phyloP scores from a whole-genome alignment of 1,284 basidiomycete species.

The Inonotus hispidus region DNA sequence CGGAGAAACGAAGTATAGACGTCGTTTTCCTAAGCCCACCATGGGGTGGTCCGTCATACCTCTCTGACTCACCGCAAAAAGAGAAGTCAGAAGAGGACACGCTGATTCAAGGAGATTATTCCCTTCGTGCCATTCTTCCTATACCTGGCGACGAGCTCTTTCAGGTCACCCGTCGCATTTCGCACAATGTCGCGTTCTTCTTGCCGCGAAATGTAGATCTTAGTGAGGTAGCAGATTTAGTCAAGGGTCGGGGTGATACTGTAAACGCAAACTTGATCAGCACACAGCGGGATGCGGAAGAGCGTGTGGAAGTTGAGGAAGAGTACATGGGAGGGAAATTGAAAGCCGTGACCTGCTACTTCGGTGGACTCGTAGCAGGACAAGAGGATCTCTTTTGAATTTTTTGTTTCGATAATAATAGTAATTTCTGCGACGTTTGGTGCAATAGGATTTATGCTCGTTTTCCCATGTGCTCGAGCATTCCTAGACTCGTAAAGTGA shows the following conservation, averaged over 20 bases:
- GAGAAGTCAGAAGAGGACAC: constrained; percentile 16
- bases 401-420: neutral
- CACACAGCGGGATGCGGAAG: constrained; percentile 15
- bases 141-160: constrained; percentile 82
- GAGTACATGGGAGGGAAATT: constrained; percentile 85
- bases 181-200: constrained; percentile 83
- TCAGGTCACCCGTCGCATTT: constrained; percentile 60
- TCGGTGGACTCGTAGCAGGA: constrained; percentile 64
- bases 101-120: constrained; percentile 45
- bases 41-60: constrained; percentile 83
- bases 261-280: constrained; percentile 9
- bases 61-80: constrained; percentile 34
- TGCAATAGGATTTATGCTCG: too few species aligned
- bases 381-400: constrained; percentile 55
- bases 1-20: constrained; percentile 52
- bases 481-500: too few species aligned
- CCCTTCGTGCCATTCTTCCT: constrained; percentile 69
- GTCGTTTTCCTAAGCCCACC: constrained; percentile 91
- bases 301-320: constrained; percentile 74
- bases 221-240: constrained; percentile 63
- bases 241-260: constrained; percentile 22
- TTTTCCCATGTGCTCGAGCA: too few species aligned
- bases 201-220: constrained; percentile 83
- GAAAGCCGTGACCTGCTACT: constrained; percentile 81
- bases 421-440: neutral